phyloP scores from a whole-genome alignment of 2,329 filamentous ascomycete genomes.

The Lecanicillium sp. region DNA sequence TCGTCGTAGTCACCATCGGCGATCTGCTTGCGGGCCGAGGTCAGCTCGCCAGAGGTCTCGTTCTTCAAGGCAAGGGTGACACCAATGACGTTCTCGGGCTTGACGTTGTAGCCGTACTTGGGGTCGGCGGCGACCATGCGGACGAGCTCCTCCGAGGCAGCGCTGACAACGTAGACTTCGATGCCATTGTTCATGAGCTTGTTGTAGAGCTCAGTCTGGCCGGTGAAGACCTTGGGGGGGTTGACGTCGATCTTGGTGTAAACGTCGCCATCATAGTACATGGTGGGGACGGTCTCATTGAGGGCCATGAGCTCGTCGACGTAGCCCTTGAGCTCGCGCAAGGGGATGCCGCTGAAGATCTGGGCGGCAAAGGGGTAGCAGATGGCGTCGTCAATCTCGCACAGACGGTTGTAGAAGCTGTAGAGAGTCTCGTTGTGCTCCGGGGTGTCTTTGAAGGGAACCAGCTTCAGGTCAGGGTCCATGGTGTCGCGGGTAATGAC shows the following conservation, averaged over 20 bases:
- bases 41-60: constrained; percentile 19
- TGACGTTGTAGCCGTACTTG: constrained; percentile 37
- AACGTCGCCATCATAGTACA: constrained; percentile 26
- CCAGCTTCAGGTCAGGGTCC: constrained; percentile 30
- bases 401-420: constrained; percentile 37
- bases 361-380: constrained; percentile 37
- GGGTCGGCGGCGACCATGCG: constrained; percentile 37
- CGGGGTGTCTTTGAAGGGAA: constrained; percentile 32
- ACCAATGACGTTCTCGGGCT: constrained; percentile 34
- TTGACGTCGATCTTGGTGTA: constrained; percentile 19
- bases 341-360: constrained; percentile 31
- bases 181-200: constrained; percentile 34
- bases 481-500: constrained; percentile 31
- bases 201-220: constrained; percentile 36
- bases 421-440: constrained; percentile 31
- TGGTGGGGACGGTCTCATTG: constrained; percentile 26
- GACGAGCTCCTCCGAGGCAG: constrained; percentile 35
- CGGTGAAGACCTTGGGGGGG: constrained; percentile 28
- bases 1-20: constrained; percentile 25
- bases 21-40: constrained; percentile 31
- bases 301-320: constrained; percentile 39
- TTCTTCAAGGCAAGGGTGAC: constrained; percentile 30
- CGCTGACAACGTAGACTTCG: constrained; percentile 33
- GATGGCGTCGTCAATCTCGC: constrained; percentile 30
- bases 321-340: constrained; percentile 37